Percentiles rank a stretch among this genome's conserved stretches.
Evolutionary conservation across 179 eudicot species (phyloP).

Genomic region (Kewa caespitosa): DNA sequence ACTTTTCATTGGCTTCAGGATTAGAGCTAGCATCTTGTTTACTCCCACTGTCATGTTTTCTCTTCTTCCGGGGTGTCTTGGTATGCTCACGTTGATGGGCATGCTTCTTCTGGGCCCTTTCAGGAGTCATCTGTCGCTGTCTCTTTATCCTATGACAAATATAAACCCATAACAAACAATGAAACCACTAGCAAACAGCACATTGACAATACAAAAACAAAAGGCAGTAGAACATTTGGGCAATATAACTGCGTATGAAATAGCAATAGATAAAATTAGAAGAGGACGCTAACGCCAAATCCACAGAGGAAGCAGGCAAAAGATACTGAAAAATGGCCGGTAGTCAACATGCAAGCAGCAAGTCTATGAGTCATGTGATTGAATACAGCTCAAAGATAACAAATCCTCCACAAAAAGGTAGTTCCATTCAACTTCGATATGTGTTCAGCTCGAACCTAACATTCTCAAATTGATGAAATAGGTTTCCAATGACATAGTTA

Average conservation of each 20-base stretch:
- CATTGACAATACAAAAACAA: neutral
- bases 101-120: conserved; percentile 31
- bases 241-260: too few relatives aligned
- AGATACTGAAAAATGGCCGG: too few relatives aligned
- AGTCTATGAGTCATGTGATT: too few relatives aligned
- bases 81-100: conserved; percentile 24
- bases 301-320: neutral
- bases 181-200: neutral
- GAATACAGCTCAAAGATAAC: neutral
- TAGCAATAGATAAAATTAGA: too few relatives aligned
- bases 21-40: conserved; percentile 26
- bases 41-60: conserved; percentile 26
- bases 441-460: neutral
- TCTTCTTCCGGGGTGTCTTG: conserved; percentile 32
- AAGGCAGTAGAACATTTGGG: neutral
- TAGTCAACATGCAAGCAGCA: too few relatives aligned
- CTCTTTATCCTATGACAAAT: conserved; percentile 58
- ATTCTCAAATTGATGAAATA: neutral
- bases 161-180: neutral
- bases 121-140: conserved; percentile 30
- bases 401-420: neutral
- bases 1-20: conserved; percentile 25
- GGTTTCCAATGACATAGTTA: neutral
- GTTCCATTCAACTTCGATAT: neutral
- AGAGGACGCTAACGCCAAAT: neutral